phyloP scores from a whole-genome alignment of 306 rosid genomes.

The Citrullus mucosospermus region DNA sequence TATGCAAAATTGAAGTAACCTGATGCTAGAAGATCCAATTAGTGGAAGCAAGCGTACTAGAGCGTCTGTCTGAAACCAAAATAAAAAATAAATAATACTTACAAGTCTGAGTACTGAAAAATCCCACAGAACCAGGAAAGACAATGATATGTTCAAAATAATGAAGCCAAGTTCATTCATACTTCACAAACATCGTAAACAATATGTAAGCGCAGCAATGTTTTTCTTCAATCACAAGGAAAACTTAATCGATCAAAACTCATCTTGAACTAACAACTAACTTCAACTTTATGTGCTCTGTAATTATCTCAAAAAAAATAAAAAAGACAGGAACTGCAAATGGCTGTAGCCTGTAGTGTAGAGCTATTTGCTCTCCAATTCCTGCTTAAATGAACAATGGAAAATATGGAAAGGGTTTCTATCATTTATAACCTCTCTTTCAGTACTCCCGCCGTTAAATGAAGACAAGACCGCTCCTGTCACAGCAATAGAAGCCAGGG shows the following conservation, averaged over 20 bases:
- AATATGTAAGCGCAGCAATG: not conserved
- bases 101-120: not conserved
- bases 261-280: not conserved
- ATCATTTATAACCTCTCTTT: conserved; percentile 59
- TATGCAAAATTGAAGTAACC: conserved; percentile 12
- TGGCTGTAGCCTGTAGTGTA: not conserved
- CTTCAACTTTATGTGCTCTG: not conserved
- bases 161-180: not conserved
- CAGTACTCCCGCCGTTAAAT: conserved; percentile 55
- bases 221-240: not conserved
- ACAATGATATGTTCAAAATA: not conserved
- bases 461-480: conserved; percentile 58
- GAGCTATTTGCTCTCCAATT: not conserved
- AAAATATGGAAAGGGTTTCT: conserved; percentile 1
- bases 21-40: conserved; percentile 76
- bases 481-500: conserved; percentile 52
- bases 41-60: conserved; percentile 84
- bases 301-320: not conserved
- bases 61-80: conserved; percentile 81
- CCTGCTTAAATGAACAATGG: not conserved
- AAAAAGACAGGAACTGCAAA: not conserved
- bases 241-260: not conserved
- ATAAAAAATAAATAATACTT: not conserved
- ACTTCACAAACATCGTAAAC: not conserved
- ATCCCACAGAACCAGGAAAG: not conserved